Conservation (phyloP, 352 stramenopile species). For the Pythium periplocum region DNA sequence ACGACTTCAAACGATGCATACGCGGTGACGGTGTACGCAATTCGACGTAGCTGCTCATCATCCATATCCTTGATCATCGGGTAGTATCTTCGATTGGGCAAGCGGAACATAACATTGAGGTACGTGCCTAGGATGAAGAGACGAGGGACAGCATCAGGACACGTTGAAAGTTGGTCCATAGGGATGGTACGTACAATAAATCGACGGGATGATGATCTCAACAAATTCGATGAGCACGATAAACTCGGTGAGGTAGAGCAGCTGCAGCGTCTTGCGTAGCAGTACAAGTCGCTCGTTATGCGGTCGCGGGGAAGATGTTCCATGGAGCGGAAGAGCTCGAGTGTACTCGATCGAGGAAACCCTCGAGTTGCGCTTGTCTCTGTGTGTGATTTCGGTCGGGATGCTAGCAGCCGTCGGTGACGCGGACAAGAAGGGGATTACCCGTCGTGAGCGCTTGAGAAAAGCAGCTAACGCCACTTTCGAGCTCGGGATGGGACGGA, state of each 20-base stretch:
- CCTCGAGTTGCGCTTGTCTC: not conserved
- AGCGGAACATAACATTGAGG: not conserved
- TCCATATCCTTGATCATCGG: not conserved
- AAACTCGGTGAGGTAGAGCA: slow-evolving; percentile 9
- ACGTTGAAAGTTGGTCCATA: no score
- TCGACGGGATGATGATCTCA: slow-evolving; percentile 6
- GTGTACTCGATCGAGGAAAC: slow-evolving; percentile 3
- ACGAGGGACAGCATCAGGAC: not conserved
- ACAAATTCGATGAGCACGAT: slow-evolving; percentile 11
- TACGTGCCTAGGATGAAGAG: not conserved
- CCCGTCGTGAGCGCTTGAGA: not conserved
- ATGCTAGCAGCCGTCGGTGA: no score
- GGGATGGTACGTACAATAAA: not conserved
- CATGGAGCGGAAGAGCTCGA: not conserved
- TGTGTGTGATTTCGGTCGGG: not conserved
- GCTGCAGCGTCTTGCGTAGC: slow-evolving; percentile 5
- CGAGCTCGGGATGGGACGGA: no score
- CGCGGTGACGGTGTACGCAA: not conserved
- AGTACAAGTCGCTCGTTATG: slow-evolving; percentile 1
- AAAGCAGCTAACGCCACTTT: no score
- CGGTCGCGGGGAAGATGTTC: not conserved
- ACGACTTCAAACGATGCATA: not conserved
- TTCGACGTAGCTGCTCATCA: not conserved
- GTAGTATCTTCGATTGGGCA: not conserved
- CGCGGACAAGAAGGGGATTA: no score